Evolutionary conservation across 345 rosid genomes (phyloP).

Genomic region (Cardiospermum halicacabum): DNA sequence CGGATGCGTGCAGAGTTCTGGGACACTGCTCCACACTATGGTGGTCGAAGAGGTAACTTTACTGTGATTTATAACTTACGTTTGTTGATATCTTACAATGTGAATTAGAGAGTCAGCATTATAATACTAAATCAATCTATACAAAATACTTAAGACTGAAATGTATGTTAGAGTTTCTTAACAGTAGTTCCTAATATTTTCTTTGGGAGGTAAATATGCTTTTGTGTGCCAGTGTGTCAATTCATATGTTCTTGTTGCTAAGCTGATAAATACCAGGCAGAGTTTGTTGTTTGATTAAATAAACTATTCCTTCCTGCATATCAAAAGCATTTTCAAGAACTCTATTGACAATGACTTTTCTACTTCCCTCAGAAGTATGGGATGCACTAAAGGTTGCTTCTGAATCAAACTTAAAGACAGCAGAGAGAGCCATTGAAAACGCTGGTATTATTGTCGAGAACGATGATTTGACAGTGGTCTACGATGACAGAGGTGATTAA

Average conservation of each 20-base stretch:
- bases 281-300: not conserved
- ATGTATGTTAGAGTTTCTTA: not conserved
- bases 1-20: conserved; percentile 78
- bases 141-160: not conserved
- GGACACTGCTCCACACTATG: conserved; percentile 86
- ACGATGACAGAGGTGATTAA: conserved; percentile 71
- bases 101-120: not conserved
- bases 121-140: not conserved
- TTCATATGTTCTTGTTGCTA: not conserved
- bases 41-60: conserved; percentile 60
- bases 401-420: conserved; percentile 53
- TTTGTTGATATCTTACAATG: not conserved
- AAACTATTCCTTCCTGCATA: no score
- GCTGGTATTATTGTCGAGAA: conserved; percentile 74
- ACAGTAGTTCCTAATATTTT: not conserved
- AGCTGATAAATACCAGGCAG: not conserved
- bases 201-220: not conserved
- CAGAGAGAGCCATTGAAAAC: conserved; percentile 73
- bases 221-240: not conserved
- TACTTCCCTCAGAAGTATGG: conserved; percentile 55
- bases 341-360: not conserved
- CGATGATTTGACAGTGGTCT: conserved; percentile 72
- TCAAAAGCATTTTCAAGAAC: not conserved
- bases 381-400: conserved; percentile 87
- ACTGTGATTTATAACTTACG: not conserved